Conservation (phyloP, 2,329 filamentous ascomycete genomes). For the Mycocentrospora acerina region DNA sequence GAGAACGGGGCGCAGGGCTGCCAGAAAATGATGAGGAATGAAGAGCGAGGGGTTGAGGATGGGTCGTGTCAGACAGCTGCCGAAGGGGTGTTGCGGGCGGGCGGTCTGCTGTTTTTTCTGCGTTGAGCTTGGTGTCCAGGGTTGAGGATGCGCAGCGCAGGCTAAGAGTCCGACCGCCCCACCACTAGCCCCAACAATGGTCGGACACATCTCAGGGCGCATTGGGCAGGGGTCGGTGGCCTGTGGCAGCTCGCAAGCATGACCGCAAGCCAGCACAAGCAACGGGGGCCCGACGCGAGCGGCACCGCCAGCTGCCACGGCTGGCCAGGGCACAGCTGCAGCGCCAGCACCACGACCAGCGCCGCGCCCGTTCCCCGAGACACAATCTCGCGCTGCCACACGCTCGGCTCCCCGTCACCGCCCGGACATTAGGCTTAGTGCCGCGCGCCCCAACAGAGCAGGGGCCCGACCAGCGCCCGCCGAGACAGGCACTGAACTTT, state of each 20-base stretch:
- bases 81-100: conserved; percentile 19
- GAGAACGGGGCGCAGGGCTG: conserved; percentile 14
- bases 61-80: conserved; percentile 24
- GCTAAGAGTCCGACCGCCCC: conserved; percentile 13
- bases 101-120: conserved; percentile 43
- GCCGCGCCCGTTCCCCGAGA: conserved; percentile 8
- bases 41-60: not conserved
- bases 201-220: not conserved
- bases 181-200: conserved; percentile 11
- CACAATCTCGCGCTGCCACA: conserved; percentile 6
- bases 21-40: conserved; percentile 6
- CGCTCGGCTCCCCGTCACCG: conserved; percentile 38
- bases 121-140: conserved; percentile 31
- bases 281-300: too few relatives aligned
- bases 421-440: conserved; percentile 28
- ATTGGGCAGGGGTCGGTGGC: not conserved
- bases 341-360: not conserved
- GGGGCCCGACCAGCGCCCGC: conserved; percentile 35
- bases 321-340: not conserved
- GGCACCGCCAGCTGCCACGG: too few relatives aligned
- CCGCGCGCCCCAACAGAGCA: conserved; percentile 33
- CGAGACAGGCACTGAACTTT: too few relatives aligned
- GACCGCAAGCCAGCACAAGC: too few relatives aligned
- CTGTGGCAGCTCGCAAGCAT: not conserved
- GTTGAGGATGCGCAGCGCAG: conserved; percentile 19